Evolutionary conservation across 2,329 filamentous ascomycete species (phyloP).

Genomic region (Amauroascus niger): DNA sequence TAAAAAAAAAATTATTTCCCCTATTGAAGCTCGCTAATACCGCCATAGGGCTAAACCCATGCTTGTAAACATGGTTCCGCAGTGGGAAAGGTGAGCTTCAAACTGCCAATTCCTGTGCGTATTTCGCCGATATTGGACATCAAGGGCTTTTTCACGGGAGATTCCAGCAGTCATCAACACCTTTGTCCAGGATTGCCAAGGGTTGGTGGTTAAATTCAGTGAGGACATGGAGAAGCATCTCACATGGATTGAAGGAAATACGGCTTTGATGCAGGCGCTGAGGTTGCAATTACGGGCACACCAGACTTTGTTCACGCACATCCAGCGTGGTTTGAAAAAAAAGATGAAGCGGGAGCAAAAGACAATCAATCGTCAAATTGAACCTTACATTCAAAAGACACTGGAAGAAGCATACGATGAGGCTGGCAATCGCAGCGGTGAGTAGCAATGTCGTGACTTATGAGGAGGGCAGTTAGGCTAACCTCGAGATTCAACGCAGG

Average conservation of each 20-base stretch:
- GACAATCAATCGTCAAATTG: background rate
- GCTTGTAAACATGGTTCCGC: slow-evolving; percentile 2
- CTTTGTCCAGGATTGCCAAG: background rate
- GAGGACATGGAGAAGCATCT: background rate
- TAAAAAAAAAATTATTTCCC: background rate
- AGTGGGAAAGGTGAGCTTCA: slow-evolving; percentile 14
- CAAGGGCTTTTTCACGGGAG: background rate
- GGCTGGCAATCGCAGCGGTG: background rate
- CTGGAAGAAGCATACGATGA: background rate
- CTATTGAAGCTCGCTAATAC: background rate
- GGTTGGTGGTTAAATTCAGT: background rate
- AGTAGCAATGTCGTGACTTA: background rate
- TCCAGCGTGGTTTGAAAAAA: background rate
- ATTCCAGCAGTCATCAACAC: background rate
- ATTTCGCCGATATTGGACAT: background rate
- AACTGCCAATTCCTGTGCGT: background rate
- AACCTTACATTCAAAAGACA: background rate
- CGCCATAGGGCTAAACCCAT: slow-evolving; percentile 9
- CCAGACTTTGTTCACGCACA: background rate
- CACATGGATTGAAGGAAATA: background rate
- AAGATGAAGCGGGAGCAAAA: slow-evolving; percentile 1
- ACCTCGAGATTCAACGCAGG: background rate
- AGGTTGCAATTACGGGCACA: background rate
- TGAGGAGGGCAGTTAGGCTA: background rate
- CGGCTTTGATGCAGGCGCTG: background rate